A percentile compares a stretch with the other conserved stretches of the same genome.
These are phyloP conservation scores for Oehlia diaphana DNA, from an alignment of 192 early-diverging fungal genomes.

Conservation along the genomic window DNA sequence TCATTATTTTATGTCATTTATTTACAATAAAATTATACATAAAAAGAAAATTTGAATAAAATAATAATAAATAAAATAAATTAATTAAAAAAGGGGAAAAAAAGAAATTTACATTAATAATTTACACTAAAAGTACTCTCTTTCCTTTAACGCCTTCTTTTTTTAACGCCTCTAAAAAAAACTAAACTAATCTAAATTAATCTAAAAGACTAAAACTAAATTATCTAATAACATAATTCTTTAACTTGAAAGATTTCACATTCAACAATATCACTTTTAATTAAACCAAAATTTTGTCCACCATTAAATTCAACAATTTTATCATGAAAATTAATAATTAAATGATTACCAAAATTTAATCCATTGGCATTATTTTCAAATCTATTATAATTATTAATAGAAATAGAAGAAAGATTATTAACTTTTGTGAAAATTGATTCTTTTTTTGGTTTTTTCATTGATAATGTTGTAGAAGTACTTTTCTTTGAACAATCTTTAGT, in stretches of 20 bases:
- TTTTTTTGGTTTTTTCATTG: neutral
- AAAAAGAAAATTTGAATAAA: too few relatives aligned
- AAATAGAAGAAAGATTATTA: neutral
- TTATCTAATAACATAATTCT: neutral
- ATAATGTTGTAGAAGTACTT: neutral
- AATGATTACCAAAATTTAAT: slow-evolving; percentile 3
- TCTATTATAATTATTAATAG: neutral
- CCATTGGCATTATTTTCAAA: neutral
- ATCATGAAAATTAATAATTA: slow-evolving; percentile 20
- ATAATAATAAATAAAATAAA: too few relatives aligned
- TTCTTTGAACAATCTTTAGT: neutral
- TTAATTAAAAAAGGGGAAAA: too few relatives aligned
- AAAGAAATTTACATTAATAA: too few relatives aligned
- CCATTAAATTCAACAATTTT: neutral
- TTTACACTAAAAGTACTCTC: too few relatives aligned
- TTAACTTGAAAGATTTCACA: slow-evolving; percentile 7
- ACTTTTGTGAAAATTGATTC: neutral
- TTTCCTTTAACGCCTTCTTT: too few relatives aligned
- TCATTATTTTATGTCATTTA: too few relatives aligned
- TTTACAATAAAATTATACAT: too few relatives aligned
- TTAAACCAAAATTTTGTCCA: neutral
- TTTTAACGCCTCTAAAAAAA: too few relatives aligned
- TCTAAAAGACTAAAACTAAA: too few relatives aligned
- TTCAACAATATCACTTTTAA: neutral
- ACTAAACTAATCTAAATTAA: too few relatives aligned